Evolutionary conservation across 805 yeast species (phyloP).

Genomic region (Candida ponderosae): DNA sequence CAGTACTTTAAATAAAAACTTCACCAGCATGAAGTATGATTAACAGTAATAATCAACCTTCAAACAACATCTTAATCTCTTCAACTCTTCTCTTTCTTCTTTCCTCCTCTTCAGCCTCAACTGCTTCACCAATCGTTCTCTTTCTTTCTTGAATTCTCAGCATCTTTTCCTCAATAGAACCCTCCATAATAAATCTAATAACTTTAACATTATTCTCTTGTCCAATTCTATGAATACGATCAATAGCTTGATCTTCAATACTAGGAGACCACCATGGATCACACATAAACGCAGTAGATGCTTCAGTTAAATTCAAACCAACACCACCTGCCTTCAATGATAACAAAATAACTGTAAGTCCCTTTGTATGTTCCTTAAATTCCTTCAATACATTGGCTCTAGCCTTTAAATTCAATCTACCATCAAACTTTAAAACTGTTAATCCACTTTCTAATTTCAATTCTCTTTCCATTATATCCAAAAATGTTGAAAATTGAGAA

Average conservation of each 20-base stretch:
- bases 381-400: constrained; percentile 52
- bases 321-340: constrained; percentile 93
- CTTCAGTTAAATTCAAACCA: constrained; percentile 80
- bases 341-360: constrained; percentile 46
- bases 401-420: constrained; percentile 59
- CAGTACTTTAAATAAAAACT: constrained; percentile 1
- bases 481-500: constrained; percentile 80
- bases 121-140: constrained; percentile 71
- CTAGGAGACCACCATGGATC: constrained; percentile 99
- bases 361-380: constrained; percentile 35
- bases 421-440: constrained; percentile 69
- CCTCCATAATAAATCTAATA: constrained; percentile 70
- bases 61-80: constrained; percentile 63
- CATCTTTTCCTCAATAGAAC: constrained; percentile 85
- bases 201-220: constrained; percentile 69
- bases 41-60: constrained; percentile 16
- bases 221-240: constrained; percentile 86
- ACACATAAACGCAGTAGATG: constrained; percentile 81
- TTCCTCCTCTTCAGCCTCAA: constrained; percentile 70
- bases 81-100: constrained; percentile 62
- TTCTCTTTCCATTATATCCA: constrained; percentile 67
- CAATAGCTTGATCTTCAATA: constrained; percentile 86
- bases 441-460: constrained; percentile 41
- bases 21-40: neutral
- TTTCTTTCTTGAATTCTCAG: constrained; percentile 80